Evolutionary conservation across 192 early-diverging fungal species (phyloP).

Genomic region (Entrophospora sp.): DNA sequence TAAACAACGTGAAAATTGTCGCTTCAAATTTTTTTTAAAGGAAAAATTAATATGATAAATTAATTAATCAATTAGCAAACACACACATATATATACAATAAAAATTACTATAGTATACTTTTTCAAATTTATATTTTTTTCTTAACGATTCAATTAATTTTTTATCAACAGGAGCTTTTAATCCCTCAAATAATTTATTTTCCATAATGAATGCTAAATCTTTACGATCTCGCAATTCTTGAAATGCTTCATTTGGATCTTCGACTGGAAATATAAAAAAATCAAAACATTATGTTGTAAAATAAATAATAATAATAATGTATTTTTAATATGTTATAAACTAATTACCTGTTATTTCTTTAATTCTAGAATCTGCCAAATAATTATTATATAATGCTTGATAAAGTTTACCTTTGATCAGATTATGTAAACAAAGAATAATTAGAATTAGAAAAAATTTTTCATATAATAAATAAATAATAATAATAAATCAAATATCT

Average conservation of each 20-base stretch:
- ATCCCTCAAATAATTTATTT: conserved; percentile 46
- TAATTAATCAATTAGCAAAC: neutral
- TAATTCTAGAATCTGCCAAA: conserved; percentile 33
- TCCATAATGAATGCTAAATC: conserved; percentile 61
- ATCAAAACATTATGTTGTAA: conserved; percentile 3
- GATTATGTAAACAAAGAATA: neutral
- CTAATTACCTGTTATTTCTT: conserved; percentile 49
- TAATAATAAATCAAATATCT: neutral
- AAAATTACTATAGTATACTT: conserved; percentile 33
- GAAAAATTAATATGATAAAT: neutral
- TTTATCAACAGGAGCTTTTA: conserved; percentile 50
- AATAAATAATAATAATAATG: conserved; percentile 7
- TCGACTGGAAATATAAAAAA: conserved; percentile 53
- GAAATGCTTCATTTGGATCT: conserved; percentile 86
- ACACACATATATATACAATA: too few relatives aligned
- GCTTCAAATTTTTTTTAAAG: conserved; percentile 27
- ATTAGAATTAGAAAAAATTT: neutral
- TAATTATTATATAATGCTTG: conserved; percentile 47
- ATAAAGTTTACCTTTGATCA: conserved; percentile 60
- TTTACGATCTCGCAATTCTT: conserved; percentile 75
- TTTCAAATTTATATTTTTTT: conserved; percentile 64
- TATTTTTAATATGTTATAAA: conserved; percentile 6
- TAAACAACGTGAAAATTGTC: conserved; percentile 73
- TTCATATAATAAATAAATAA: too few relatives aligned
- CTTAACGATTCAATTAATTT: conserved; percentile 41